Evolutionary conservation across 2,329 filamentous ascomycete species (phyloP), one percentile per base, ranked within the genome.

Genomic region (Beauveria pseudobassiana): DNA sequence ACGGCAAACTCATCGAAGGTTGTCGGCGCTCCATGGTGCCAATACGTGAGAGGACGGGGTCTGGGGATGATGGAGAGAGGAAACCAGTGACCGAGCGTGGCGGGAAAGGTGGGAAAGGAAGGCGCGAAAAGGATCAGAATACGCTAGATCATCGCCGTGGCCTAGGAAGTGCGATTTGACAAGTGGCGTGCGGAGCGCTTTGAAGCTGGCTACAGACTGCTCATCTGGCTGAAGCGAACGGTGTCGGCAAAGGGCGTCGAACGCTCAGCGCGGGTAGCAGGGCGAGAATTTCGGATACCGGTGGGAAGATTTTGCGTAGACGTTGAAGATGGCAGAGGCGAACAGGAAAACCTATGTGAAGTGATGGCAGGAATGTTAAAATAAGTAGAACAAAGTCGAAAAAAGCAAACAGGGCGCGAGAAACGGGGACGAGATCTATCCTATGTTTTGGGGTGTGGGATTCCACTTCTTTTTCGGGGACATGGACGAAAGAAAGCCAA

Each of bases 341-440:
- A 24, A 42, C 38, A 20, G 58, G 10, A 40, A 45, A 26, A 34
- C 20, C 30, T 34, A 34, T 10, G 4, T 34, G 12, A 34, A 34
- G 30, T 4, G 12, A 12, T 5, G 34, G 34, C 34, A 38, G 34
- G 12, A 38, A 38, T 38, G 34, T 16, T 38, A 38, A 38, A 38
- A 16, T 16, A 58, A 58, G 61, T 46, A 63, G 62, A 64, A 53
- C 42, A 66, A 62, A 55, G 64, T 59, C 52, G 51, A 52, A 51
- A 43, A 38, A 53, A 53, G 34, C 46, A 38, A 38, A 38, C 34
- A 16, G 34, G 34, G 34, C 34, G 12, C 34, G 34, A 12, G 14
- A 38, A 10, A 56, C 46, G 61, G 55, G 60, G 57, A 63, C 55
- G 63, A 62, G 59, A 45, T 55, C 59, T 59, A 50, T 34, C 54